Evolutionary conservation across 257 asterid species (phyloP), one percentile per base, ranked within the genome.

Genomic region (Ehretia macrophylla): DNA sequence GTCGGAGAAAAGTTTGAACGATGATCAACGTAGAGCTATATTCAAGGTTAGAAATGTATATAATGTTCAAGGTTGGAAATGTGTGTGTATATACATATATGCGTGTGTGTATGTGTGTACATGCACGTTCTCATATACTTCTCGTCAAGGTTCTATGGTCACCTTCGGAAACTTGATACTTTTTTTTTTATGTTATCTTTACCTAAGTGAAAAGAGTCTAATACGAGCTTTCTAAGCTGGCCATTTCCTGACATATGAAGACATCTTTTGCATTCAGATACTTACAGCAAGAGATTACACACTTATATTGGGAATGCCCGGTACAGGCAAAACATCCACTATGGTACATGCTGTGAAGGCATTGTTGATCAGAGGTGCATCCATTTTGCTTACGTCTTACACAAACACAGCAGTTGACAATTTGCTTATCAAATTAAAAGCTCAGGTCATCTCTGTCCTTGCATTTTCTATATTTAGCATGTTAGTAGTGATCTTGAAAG

Each of bases 341-440:
- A 78, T 92, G 99, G 99, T 92, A 60, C 95, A 92, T 77, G 96
- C 97, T 60, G 99, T 92, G 71, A 92, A 86, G 79, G 99, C 97
- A 17, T 77, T 92, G 73, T 77, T 92, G 80, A 71, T 92, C 81
- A 85, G 99, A 85, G 97, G 94, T 72, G 79, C 91, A 83, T 84
- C 99, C 72, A 85, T 92, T 81, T 83, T 92, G 96, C 97, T 88
- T 68, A 92, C 99, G 19, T 88, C 99, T 66, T 86, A 88, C 93
- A 92, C 99, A 63, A 92, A 86, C 75, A 83, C 97, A 54, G 97
- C 99, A 58, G 91, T 92, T 68, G 99, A 92, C 75, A 92, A 86
- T 82, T 72, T 92, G 68, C 87, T 92, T 52, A 79, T 84, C 82
- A 92, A 88, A 75, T 57, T 89, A 77, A 86, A 84, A 83, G 81